Conservation (phyloP, 768 basidiomycete species). For the Glaciozyma martinii region DNA sequence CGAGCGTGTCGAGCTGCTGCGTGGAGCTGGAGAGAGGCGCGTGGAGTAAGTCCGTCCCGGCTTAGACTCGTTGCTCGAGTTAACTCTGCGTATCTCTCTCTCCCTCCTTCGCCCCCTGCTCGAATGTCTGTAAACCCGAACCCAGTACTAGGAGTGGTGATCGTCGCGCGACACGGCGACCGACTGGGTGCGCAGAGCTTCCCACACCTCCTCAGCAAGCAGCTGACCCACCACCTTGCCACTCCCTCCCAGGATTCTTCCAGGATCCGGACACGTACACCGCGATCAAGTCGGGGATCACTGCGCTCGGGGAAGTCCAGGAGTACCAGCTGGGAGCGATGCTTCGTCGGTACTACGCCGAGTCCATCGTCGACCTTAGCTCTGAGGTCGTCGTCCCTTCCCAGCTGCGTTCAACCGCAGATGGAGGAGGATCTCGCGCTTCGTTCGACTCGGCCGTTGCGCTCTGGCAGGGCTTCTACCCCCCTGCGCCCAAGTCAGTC, state of each 20-base stretch:
- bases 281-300: constrained; percentile 49
- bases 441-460: constrained; percentile 53
- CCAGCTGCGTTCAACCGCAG: constrained; percentile 61
- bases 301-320: constrained; percentile 47
- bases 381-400: constrained; percentile 51
- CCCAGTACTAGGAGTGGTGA: constrained; percentile 42
- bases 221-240: background rate
- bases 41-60: too few species aligned
- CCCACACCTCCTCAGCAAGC: background rate
- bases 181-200: constrained; percentile 37
- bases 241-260: constrained; percentile 1
- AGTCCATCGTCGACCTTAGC: constrained; percentile 48
- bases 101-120: background rate
- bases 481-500: constrained; percentile 43
- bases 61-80: background rate
- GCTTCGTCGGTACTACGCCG: constrained; percentile 50
- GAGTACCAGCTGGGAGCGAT: constrained; percentile 45
- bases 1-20: too few species aligned
- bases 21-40: too few species aligned
- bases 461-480: constrained; percentile 49
- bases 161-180: constrained; percentile 55
- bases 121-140: constrained; percentile 23
- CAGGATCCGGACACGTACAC: background rate
- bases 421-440: constrained; percentile 59
- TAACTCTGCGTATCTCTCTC: background rate